Base-by-base conservation (phyloP, 208 protist species). In the Acanthamoeba sp. region DNA sequence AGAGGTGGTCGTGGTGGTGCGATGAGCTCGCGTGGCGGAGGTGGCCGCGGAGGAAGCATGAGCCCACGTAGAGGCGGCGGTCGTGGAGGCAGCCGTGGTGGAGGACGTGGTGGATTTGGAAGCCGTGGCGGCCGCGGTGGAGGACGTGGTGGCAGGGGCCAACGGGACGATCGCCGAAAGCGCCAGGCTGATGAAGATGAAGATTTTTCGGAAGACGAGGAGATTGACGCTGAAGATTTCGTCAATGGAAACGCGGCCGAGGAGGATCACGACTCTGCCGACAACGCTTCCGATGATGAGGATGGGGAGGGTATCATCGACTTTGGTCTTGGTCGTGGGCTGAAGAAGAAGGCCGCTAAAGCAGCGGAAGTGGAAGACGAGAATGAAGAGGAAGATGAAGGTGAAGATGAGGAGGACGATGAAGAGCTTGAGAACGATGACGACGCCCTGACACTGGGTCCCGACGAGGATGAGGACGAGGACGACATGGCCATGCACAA, bases 401-500 rank as follows among this genome's bases (percentile, higher is more conserved):
- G 5, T 20, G 80, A 89, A 1, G 80, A 64, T 1, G 80, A 89
- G 12, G 80, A 89, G 29, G 80, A 64, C 1, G 80, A 89, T 22
- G 80, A 64, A 27, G 80, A 64, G 40, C 6, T 89, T 10, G 20
- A 10, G n/a, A 48, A 48, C 42, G 42, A 48, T 48, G 80, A 32
- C 20, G 80, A 89, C 48, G 29, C 20, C 10, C 12, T 64, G 27
- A n/a, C 89, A 34, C 40, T 76, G 52, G 87, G 42, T 22, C 24
- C 10, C 18, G 87, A 69, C 4, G 62, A 78, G 36, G 87, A 92
- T 3, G 40, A n/a, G 48, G 59, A 36, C 10, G 59, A 76, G 45
- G 62, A 48, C 87, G 45, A 66, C 82, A 24, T 89, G 9, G 32
- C 82, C 48, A 18, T 66, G 20, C 89, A 93, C 89, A 93, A 93